Conservation (phyloP, 495 filamentous ascomycete genomes). For the Rhypophila decipiens region DNA sequence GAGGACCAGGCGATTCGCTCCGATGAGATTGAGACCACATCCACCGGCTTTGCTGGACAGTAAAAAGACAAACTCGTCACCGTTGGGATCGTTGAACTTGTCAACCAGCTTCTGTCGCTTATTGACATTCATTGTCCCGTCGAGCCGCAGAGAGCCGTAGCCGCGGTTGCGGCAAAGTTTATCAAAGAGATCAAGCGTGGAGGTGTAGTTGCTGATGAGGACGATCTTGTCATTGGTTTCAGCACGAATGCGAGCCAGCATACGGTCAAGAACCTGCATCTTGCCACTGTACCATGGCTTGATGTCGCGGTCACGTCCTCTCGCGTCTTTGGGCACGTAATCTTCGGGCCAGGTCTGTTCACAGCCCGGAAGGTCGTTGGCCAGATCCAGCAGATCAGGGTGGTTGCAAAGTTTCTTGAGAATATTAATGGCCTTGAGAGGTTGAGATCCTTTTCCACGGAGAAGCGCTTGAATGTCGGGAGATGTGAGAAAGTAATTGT, state of each 20-base stretch:
- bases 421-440: conserved; percentile 90
- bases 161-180: conserved; percentile 75
- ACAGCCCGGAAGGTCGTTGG: conserved; percentile 79
- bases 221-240: conserved; percentile 99
- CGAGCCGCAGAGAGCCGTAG: conserved; percentile 84
- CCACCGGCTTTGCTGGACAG: conserved; percentile 95
- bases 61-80: conserved; percentile 87
- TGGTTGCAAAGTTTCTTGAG: conserved; percentile 99
- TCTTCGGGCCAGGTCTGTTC: conserved; percentile 81
- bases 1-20: conserved; percentile 91
- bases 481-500: conserved; percentile 94
- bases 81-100: conserved; percentile 94
- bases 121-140: conserved; percentile 95
- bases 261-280: conserved; percentile 96
- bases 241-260: conserved; percentile 92
- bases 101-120: conserved; percentile 97
- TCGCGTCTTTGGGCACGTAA: conserved; percentile 77
- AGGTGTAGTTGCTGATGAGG: conserved; percentile 96
- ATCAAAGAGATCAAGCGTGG: conserved; percentile 93
- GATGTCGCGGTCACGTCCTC: conserved; percentile 85
- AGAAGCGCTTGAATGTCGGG: conserved; percentile 91
- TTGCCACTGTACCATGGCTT: conserved; percentile 97
- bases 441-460: conserved; percentile 90
- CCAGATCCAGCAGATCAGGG: conserved; percentile 82
- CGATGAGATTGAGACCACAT: conserved; percentile 94